Evolutionary conservation across 2,329 filamentous ascomycete species (phyloP).

Genomic region (Penicillium sp.): DNA sequence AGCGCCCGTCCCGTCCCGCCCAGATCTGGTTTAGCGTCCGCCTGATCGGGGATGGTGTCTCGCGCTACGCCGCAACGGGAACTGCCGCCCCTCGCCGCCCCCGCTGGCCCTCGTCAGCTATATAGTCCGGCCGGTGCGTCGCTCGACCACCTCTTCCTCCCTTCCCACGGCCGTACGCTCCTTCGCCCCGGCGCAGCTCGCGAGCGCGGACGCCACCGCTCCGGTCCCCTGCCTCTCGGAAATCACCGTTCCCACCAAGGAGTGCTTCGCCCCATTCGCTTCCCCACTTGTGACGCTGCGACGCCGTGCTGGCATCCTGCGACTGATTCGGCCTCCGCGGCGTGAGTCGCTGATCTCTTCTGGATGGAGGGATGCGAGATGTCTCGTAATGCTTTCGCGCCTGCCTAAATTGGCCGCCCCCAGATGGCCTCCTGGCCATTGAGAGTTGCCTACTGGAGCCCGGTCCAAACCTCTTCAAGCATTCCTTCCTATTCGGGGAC

Average conservation of each 20-base stretch:
- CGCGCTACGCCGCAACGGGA: constrained; percentile 1
- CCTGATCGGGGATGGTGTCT: constrained; percentile 1
- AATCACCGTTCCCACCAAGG: constrained; percentile 1
- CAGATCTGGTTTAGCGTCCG: background rate
- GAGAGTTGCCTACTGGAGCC: no score
- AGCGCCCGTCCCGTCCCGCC: constrained; percentile 1
- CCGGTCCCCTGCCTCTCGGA: constrained; percentile 2
- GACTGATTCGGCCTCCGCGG: background rate
- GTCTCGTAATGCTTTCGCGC: no score
- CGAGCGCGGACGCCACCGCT: background rate
- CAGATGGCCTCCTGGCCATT: no score
- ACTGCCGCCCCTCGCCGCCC: constrained; percentile 3
- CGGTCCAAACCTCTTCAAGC: no score
- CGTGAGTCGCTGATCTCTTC: background rate
- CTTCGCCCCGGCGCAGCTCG: background rate
- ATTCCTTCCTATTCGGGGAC: background rate
- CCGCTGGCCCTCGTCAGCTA: background rate
- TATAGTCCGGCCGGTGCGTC: constrained; percentile 9
- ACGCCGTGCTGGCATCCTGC: background rate
- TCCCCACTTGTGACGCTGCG: background rate
- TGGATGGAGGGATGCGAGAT: background rate
- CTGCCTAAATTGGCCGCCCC: no score
- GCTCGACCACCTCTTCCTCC: constrained; percentile 1
- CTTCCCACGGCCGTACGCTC: constrained; percentile 1
- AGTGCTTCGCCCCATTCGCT: background rate